A percentile compares a stretch with the other conserved stretches of the same genome.
Conservation (phyloP, 2,329 filamentous ascomycete species). For the Helminthosporium solani region DNA sequence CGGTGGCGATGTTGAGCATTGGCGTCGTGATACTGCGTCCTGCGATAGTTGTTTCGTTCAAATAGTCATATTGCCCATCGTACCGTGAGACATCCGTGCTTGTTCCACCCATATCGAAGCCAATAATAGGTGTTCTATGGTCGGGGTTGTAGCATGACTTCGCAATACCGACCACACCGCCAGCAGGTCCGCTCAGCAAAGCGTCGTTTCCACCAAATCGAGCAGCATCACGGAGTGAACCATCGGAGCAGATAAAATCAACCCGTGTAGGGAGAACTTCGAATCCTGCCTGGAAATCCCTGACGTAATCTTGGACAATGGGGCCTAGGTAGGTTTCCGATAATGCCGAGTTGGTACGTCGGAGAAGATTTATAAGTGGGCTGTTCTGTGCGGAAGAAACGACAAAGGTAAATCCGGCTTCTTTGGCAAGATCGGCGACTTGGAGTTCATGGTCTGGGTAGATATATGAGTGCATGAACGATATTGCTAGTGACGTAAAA, state of each 20-base stretch:
- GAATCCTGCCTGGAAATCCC: conserved; percentile 51
- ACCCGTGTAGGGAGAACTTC: conserved; percentile 68
- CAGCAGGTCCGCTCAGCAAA: conserved; percentile 38
- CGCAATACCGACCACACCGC: conserved; percentile 37
- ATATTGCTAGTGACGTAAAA: conserved; percentile 77
- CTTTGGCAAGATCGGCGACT: conserved; percentile 70
- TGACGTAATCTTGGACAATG: conserved; percentile 71
- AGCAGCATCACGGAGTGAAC: conserved; percentile 26
- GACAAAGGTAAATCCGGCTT: conserved; percentile 75
- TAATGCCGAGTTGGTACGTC: conserved; percentile 69
- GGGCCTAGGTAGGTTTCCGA: conserved; percentile 75
- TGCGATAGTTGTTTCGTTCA: conserved; percentile 35
- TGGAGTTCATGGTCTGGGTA: conserved; percentile 78
- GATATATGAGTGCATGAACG: conserved; percentile 84
- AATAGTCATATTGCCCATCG: conserved; percentile 32
- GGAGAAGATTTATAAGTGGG: conserved; percentile 78
- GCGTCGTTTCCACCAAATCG: conserved; percentile 35
- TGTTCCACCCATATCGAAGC: conserved; percentile 35
- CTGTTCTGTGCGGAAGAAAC: conserved; percentile 70
- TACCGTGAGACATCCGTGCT: conserved; percentile 38
- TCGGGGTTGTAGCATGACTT: conserved; percentile 33
- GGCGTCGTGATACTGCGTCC: conserved; percentile 32
- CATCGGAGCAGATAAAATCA: conserved; percentile 87
- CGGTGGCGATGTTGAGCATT: conserved; percentile 36
- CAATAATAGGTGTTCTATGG: conserved; percentile 28